Base-by-base conservation (phyloP, 768 basidiomycete species). In the Fomitopsis serialis region DNA sequence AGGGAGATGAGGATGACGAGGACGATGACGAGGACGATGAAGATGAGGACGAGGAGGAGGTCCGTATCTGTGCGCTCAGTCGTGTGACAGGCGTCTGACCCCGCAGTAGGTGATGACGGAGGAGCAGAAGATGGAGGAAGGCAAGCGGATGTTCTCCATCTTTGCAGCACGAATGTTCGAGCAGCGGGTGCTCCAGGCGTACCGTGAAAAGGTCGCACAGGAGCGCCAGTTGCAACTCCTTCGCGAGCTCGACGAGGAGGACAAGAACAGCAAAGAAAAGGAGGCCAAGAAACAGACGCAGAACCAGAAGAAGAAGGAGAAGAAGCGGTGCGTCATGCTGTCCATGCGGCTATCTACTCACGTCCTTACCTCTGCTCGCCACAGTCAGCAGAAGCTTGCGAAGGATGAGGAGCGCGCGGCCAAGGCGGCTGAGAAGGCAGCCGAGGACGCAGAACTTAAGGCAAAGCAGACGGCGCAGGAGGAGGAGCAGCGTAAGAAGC, bases 101-200 rank as follows among this genome's bases (percentile, higher is more conserved):
- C 42, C n/a, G 23, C 27, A 22, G 42, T 59, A 87, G 84, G 75
- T 80, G 45, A 82, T 96, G 81, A 94, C 95, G 2, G 95, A 98
- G 69, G 90, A 92, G 70, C 92, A 98, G 72, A 95, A 96, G 72
- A 95, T 96, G 89, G 96, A 98, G 70, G 97, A 98, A 72, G 97
- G 97, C 60, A 93, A 95, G 70, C 83, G 92, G 48, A 99, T 99
- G 97, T 99, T 99, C 76, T 94, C 93, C 59, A 97, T 99, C 71
- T 99, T 99, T 63, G 97, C 97, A 15, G 97, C 97, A 42, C 84
- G 97, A 50, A 97, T 98, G 95, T 98, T 99, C 69, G 97, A 99
- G 73, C 96, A 98, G 71, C 86, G 97, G 22, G 97, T 98, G 36
- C 82, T 97, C 51, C 89, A 93, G 63, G 93, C 96, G 13, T 98